Percentiles rank a stretch among this genome's conserved stretches.
phyloP scores from a whole-genome alignment of 306 rosid species.

The Luffa acutangula region DNA sequence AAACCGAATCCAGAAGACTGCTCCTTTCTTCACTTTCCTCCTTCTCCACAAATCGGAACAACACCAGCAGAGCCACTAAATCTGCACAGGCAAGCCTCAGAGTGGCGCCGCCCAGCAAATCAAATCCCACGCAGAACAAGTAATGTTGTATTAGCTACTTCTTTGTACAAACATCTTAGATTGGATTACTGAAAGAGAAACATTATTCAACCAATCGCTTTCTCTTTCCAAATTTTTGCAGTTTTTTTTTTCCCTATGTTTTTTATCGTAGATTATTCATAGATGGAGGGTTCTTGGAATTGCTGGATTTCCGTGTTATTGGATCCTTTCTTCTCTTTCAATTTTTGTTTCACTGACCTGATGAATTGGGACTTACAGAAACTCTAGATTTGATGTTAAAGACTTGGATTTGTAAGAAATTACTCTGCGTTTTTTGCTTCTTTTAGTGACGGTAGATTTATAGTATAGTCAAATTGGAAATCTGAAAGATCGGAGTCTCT shows the following conservation, averaged over 20 bases:
- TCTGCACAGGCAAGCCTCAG: neutral
- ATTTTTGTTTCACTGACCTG: neutral
- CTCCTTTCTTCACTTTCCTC: constrained; percentile 1
- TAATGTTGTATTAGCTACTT: neutral
- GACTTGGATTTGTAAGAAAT: neutral
- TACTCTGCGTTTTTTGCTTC: neutral
- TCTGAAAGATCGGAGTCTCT: neutral
- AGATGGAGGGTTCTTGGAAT: neutral
- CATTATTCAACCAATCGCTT: no score
- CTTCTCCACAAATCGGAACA: neutral
- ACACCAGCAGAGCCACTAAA: neutral
- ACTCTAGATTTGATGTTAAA: neutral
- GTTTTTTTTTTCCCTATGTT: neutral
- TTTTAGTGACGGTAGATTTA: neutral
- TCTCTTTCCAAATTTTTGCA: constrained; percentile 1
- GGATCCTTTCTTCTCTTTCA: neutral
- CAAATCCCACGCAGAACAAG: constrained; percentile 9
- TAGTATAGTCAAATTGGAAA: neutral
- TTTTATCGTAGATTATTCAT: neutral
- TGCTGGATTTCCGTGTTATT: neutral
- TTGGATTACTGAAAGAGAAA: neutral
- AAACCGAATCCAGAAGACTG: neutral
- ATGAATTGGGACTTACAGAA: neutral
- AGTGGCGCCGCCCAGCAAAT: neutral
- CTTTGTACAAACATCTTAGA: neutral